These are phyloP conservation scores for Coleophoma crateriformis DNA, from an alignment of 2,329 filamentous ascomycete species.

Conservation along the genomic window DNA sequence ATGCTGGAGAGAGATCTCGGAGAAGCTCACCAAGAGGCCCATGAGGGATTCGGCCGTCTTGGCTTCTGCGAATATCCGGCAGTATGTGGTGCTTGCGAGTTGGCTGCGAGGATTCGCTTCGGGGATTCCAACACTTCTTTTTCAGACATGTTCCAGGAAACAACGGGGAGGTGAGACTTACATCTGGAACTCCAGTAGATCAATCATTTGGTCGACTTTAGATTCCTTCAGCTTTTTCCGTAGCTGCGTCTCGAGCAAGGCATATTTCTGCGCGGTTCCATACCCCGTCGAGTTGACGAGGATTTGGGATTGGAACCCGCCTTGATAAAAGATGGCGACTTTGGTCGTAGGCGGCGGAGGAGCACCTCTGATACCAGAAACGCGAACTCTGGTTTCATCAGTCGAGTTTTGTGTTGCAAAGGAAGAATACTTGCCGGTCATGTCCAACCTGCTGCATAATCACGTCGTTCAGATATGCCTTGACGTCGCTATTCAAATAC, in stretches of 20 bases:
- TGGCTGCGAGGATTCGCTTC: slow-evolving; percentile 34
- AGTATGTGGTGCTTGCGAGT: slow-evolving; percentile 39
- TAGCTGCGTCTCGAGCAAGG: slow-evolving; percentile 35
- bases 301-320: slow-evolving; percentile 40
- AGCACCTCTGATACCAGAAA: slow-evolving; percentile 27
- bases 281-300: slow-evolving; percentile 42
- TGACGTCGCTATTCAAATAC: slow-evolving; percentile 54
- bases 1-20: slow-evolving; percentile 8
- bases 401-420: not conserved
- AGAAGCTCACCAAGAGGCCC: not conserved
- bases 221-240: slow-evolving; percentile 35
- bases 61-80: slow-evolving; percentile 38
- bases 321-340: slow-evolving; percentile 42
- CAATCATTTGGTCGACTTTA: slow-evolving; percentile 33
- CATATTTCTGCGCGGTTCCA: slow-evolving; percentile 35
- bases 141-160: slow-evolving; percentile 7
- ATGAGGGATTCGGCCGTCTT: slow-evolving; percentile 23
- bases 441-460: slow-evolving; percentile 41
- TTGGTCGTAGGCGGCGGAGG: slow-evolving; percentile 31
- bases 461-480: slow-evolving; percentile 42
- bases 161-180: slow-evolving; percentile 30
- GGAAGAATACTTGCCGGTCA: not conserved
- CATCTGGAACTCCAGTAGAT: slow-evolving; percentile 35
- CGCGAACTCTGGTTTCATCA: slow-evolving; percentile 35
- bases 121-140: slow-evolving; percentile 14